A percentile compares a stretch with the other conserved stretches of the same genome.
Evolutionary conservation across 768 basidiomycete genomes (phyloP).

Genomic region (Lentinula sp.): DNA sequence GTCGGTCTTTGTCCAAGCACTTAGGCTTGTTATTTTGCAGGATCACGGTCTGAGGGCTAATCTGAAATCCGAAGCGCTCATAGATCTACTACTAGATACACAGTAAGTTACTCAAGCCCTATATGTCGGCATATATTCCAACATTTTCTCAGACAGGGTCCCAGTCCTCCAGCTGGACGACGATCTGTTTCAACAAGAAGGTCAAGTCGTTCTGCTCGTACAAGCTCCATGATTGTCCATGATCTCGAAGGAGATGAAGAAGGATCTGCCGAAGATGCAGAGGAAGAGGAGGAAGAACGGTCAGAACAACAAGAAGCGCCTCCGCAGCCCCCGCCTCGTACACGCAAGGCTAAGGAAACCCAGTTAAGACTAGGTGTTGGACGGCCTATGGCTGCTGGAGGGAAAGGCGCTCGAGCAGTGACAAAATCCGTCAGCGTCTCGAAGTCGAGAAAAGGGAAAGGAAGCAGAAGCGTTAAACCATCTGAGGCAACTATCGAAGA

Average conservation of each 20-base stretch:
- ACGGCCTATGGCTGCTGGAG: constrained; percentile 59
- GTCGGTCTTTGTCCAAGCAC: constrained; percentile 10
- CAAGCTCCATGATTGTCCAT: constrained; percentile 42
- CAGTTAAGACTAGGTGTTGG: constrained; percentile 70
- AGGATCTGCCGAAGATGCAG: constrained; percentile 17
- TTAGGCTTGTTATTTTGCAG: constrained; percentile 25
- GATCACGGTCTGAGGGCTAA: constrained; percentile 80
- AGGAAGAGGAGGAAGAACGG: constrained; percentile 15
- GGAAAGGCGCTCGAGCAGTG: constrained; percentile 56
- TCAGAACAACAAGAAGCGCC: constrained; percentile 17
- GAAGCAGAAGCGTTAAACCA: constrained; percentile 42
- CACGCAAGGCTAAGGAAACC: constrained; percentile 66
- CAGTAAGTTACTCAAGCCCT: constrained; percentile 26
- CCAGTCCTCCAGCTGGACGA: constrained; percentile 21
- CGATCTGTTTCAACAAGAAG: constrained; percentile 28
- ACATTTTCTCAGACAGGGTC: constrained; percentile 12
- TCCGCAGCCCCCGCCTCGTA: constrained; percentile 29
- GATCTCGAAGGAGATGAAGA: constrained; percentile 43
- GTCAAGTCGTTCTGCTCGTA: constrained; percentile 29
- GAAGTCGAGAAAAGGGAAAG: constrained; percentile 43
- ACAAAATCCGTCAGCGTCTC: constrained; percentile 54
- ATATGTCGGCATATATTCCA: neutral
- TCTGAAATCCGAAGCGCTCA: constrained; percentile 73
- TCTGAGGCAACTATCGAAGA: constrained; percentile 56
- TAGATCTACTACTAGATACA: constrained; percentile 64